phyloP scores from a whole-genome alignment of 371 early-diverging fungal genomes.

The Rhizomucor miehei region DNA sequence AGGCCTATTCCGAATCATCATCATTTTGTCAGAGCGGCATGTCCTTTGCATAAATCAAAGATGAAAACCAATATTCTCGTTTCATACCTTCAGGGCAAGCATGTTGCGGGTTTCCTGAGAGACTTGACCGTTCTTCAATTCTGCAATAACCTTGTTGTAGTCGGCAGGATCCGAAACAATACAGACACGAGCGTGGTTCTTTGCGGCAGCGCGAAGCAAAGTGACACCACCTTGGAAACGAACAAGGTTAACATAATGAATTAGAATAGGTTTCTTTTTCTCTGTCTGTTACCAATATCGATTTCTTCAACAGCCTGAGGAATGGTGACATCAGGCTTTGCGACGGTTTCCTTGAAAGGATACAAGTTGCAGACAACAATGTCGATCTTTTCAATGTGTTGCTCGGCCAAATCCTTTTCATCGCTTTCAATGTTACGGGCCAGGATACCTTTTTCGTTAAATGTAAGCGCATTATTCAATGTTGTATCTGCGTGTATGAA shows the following conservation, averaged over 20 bases:
- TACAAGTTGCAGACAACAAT: slow-evolving; percentile 97
- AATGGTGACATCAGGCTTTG: slow-evolving; percentile 84
- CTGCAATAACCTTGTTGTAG: slow-evolving; percentile 74
- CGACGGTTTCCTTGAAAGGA: slow-evolving; percentile 94
- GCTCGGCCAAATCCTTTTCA: slow-evolving; percentile 82
- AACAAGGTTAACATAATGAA: no score
- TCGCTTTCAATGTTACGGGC: slow-evolving; percentile 89
- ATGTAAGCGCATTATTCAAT: no score
- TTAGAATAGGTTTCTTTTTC: no score
- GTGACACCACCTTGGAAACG: slow-evolving; percentile 85
- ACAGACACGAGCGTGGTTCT: slow-evolving; percentile 95
- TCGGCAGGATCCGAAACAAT: slow-evolving; percentile 91
- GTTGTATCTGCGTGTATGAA: no score
- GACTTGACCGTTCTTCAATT: slow-evolving; percentile 57
- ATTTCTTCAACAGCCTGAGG: slow-evolving; percentile 96
- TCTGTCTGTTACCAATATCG: slow-evolving; percentile 79
- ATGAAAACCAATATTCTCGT: neutral
- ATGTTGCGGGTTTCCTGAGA: slow-evolving; percentile 56
- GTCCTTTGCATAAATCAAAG: no score
- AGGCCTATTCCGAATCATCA: slow-evolving; percentile 56
- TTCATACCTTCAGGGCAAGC: slow-evolving; percentile 65
- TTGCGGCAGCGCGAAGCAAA: slow-evolving; percentile 95
- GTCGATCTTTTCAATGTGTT: slow-evolving; percentile 90
- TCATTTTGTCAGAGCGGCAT: neutral
- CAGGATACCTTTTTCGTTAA: slow-evolving; percentile 65